These are phyloP conservation scores for Gorgonomyces haynaldii DNA, from an alignment of 192 early-diverging fungal species.

Conservation along the genomic window DNA sequence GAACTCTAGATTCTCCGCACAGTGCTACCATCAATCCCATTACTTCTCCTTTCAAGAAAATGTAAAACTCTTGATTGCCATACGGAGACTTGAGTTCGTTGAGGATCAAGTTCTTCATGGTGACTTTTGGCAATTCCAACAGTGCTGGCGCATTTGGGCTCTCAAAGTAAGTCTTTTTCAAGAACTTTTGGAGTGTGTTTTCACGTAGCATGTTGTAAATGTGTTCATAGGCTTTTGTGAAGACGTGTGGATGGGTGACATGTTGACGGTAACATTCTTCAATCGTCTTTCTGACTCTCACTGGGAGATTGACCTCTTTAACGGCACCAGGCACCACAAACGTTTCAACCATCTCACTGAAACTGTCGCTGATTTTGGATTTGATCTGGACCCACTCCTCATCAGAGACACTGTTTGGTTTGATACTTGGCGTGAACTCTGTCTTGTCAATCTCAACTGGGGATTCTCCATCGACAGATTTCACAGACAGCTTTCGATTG, in stretches of 20 bases:
- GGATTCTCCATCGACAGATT: too few relatives aligned
- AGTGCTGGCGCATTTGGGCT: background rate
- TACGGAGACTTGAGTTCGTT: conserved; percentile 5
- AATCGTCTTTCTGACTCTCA: background rate
- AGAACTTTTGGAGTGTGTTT: background rate
- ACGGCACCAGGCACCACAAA: background rate
- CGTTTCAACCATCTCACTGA: background rate
- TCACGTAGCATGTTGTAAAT: background rate
- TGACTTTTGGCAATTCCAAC: background rate
- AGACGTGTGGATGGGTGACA: background rate
- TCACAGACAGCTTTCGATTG: too few relatives aligned
- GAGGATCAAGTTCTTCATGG: background rate
- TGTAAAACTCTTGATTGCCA: background rate
- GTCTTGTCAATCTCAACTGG: too few relatives aligned
- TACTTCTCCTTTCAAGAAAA: conserved; percentile 4
- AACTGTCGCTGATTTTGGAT: background rate
- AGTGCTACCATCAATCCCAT: conserved; percentile 1
- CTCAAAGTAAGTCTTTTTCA: background rate
- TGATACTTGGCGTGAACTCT: too few relatives aligned
- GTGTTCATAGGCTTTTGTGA: conserved; percentile 4
- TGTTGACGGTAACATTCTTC: background rate
- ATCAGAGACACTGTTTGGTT: too few relatives aligned
- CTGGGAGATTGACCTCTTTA: conserved; percentile 1
- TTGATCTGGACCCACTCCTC: too few relatives aligned
- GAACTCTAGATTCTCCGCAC: conserved; percentile 3